Conservation (phyloP, 2,329 filamentous ascomycete genomes). For the Botrytis porri region DNA sequence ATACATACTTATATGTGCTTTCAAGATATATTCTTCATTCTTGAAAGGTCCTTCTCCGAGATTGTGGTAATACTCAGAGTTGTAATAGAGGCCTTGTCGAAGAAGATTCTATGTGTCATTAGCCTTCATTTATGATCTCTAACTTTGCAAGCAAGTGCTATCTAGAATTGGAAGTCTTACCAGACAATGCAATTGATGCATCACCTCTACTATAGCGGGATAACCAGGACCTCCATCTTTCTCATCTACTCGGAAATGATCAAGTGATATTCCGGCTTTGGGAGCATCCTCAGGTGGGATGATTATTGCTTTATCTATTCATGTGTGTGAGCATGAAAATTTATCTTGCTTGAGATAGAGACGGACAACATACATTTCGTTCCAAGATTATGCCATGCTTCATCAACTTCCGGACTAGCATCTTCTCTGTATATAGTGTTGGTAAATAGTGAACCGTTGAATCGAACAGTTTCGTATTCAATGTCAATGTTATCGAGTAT, state of each 20-base stretch:
- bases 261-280: conserved; percentile 6
- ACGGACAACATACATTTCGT: conserved; percentile 34
- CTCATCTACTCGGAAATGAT: conserved; percentile 6
- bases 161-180: background rate
- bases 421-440: conserved; percentile 12
- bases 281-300: conserved; percentile 7
- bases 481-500: conserved; percentile 43
- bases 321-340: background rate
- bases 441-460: conserved; percentile 10
- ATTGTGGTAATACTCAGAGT: conserved; percentile 50
- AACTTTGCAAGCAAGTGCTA: background rate
- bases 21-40: conserved; percentile 48
- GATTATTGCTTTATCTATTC: conserved; percentile 4
- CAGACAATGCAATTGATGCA: conserved; percentile 15
- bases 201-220: background rate
- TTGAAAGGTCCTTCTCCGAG: conserved; percentile 46
- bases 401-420: background rate
- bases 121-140: background rate
- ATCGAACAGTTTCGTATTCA: conserved; percentile 40
- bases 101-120: conserved; percentile 43
- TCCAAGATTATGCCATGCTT: conserved; percentile 11
- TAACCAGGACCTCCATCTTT: conserved; percentile 14
- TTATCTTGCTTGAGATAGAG: background rate
- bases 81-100: conserved; percentile 50
- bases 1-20: conserved; percentile 43